Evolutionary conservation across 805 yeast genomes (phyloP).

Genomic region (Sugiyamaella lignohabitans): DNA sequence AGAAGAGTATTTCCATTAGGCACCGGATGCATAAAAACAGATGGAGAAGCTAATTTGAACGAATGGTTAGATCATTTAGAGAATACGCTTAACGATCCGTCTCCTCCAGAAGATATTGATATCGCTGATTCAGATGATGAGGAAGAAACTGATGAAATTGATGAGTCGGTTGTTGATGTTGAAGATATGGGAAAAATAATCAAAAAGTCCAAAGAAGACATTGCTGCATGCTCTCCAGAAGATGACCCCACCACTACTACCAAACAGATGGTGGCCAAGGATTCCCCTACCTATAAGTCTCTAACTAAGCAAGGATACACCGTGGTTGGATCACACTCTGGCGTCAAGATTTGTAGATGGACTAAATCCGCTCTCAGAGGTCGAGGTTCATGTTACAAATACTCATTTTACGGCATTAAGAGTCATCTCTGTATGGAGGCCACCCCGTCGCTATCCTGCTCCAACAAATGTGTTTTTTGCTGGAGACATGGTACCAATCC

Average conservation of each 20-base stretch:
- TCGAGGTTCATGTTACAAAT: constrained; percentile 89
- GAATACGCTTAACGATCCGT: constrained; percentile 53
- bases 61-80: constrained; percentile 64
- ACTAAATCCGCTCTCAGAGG: constrained; percentile 91
- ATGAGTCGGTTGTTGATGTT: constrained; percentile 60
- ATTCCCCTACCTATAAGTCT: constrained; percentile 82
- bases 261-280: constrained; percentile 84
- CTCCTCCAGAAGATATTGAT: constrained; percentile 58
- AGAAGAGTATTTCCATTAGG: constrained; percentile 80
- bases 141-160: constrained; percentile 32
- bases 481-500: constrained; percentile 98
- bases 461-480: constrained; percentile 92
- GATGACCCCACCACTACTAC: constrained; percentile 26
- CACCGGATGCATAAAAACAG: constrained; percentile 67
- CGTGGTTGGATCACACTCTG: constrained; percentile 89
- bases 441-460: constrained; percentile 88
- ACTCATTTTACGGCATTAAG: constrained; percentile 83
- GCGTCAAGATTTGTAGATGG: constrained; percentile 94
- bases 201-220: constrained; percentile 22
- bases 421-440: constrained; percentile 95
- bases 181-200: constrained; percentile 78
- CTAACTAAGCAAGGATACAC: constrained; percentile 91
- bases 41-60: constrained; percentile 45
- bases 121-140: constrained; percentile 53
- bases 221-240: constrained; percentile 13